Conservation (phyloP, 768 basidiomycete genomes). For the Suillus decipiens region DNA sequence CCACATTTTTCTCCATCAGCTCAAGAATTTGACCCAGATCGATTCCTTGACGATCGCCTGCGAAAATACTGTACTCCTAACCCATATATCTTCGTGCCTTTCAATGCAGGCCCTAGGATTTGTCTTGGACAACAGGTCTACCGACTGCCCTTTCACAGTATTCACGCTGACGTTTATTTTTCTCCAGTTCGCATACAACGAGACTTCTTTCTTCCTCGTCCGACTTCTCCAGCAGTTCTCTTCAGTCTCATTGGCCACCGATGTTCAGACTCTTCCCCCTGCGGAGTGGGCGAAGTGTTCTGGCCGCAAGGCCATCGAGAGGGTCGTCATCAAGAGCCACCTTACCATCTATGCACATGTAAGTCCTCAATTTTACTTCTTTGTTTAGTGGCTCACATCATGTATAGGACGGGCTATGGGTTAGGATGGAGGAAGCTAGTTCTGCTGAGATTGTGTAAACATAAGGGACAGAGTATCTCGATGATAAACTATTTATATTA, state of each 20-base stretch:
- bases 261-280: slow-evolving; percentile 50
- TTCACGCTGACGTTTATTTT: slow-evolving; percentile 4
- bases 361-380: slow-evolving; percentile 15
- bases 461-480: background rate
- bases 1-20: slow-evolving; percentile 35
- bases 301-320: slow-evolving; percentile 45
- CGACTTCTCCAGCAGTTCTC: slow-evolving; percentile 59
- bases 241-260: slow-evolving; percentile 43
- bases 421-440: slow-evolving; percentile 26
- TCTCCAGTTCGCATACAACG: slow-evolving; percentile 63
- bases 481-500: background rate
- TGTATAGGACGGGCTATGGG: slow-evolving; percentile 27
- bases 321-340: slow-evolving; percentile 46
- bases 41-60: slow-evolving; percentile 64
- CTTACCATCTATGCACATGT: slow-evolving; percentile 56
- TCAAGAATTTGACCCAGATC: slow-evolving; percentile 63
- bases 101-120: slow-evolving; percentile 42
- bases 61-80: slow-evolving; percentile 56
- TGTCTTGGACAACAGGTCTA: slow-evolving; percentile 40
- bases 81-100: slow-evolving; percentile 50
- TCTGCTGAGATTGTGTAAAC: slow-evolving; percentile 2
- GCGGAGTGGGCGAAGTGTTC: slow-evolving; percentile 40
- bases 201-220: slow-evolving; percentile 63
- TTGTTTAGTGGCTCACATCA: background rate
- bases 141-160: background rate